A percentile compares a stretch with the other conserved stretches of the same genome.
phyloP scores from a whole-genome alignment of 129 eudicot genomes.

The Saussurea involucrata region DNA sequence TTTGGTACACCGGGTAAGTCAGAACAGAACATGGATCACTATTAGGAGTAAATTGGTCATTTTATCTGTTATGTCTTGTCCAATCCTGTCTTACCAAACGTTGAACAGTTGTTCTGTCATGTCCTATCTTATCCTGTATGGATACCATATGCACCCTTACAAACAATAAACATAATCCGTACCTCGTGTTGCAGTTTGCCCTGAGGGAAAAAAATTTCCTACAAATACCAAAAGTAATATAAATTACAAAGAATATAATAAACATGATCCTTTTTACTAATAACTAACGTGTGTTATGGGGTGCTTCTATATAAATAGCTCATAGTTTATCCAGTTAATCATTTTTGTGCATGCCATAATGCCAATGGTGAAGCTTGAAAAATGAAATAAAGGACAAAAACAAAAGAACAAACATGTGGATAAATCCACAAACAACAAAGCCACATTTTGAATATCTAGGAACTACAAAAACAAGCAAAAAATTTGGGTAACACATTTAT shows the following conservation, averaged over 20 bases:
- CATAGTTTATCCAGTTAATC: not conserved
- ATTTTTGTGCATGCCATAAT: not conserved
- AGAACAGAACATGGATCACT: too few relatives aligned
- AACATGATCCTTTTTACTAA: not conserved
- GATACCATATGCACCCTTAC: too few relatives aligned
- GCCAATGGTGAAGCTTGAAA: not conserved
- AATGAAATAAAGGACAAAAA: not conserved
- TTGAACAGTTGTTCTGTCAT: too few relatives aligned
- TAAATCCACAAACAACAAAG: not conserved
- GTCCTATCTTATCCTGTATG: too few relatives aligned
- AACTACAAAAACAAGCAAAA: not conserved
- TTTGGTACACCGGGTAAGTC: too few relatives aligned
- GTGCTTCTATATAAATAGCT: not conserved
- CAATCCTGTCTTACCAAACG: too few relatives aligned
- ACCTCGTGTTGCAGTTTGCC: constrained; percentile 44
- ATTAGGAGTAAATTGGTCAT: too few relatives aligned
- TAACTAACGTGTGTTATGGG: not conserved
- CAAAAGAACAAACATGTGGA: not conserved
- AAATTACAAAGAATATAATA: not conserved
- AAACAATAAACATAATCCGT: constrained; percentile 7
- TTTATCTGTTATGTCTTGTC: too few relatives aligned
- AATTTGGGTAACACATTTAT: not conserved
- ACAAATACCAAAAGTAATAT: constrained; percentile 12
- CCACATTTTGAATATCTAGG: not conserved
- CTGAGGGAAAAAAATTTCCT: constrained; percentile 46